Percentiles rank a stretch among this genome's conserved stretches.
Conservation (phyloP, 192 early-diverging fungal species). For the Entophlyctis luteolus region DNA sequence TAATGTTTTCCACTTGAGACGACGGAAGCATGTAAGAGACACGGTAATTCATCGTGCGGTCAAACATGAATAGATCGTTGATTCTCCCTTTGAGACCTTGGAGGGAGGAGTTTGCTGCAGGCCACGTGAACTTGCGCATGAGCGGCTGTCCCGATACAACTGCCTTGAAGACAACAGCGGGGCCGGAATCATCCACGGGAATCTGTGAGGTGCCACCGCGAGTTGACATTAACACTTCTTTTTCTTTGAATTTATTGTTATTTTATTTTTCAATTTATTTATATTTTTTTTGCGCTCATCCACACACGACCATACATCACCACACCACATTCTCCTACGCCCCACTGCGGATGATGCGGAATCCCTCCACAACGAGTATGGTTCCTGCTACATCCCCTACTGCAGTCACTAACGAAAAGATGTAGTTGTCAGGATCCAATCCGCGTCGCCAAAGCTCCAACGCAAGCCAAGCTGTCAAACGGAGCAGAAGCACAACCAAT, state of each 20-base stretch:
- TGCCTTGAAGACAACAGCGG: conserved; percentile 1
- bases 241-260: neutral
- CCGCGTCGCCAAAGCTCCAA: neutral
- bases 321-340: neutral
- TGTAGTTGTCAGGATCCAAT: conserved; percentile 24
- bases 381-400: conserved; percentile 38
- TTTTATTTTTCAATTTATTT: too few relatives aligned
- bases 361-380: conserved; percentile 22
- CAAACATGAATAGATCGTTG: neutral
- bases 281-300: too few relatives aligned
- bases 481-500: conserved; percentile 10
- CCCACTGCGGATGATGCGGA: neutral
- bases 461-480: neutral
- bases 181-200: neutral
- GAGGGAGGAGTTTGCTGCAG: neutral
- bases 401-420: conserved; percentile 35
- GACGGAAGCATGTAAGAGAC: too few relatives aligned
- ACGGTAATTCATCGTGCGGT: too few relatives aligned
- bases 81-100: neutral
- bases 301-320: too few relatives aligned
- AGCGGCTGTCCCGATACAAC: neutral
- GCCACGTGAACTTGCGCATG: conserved; percentile 5
- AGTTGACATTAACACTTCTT: neutral
- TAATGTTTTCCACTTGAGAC: too few relatives aligned
- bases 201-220: neutral